These are phyloP conservation scores for Pharnaceum exiguum DNA, from an alignment of 148 eudicot genomes.

Conservation along the genomic window DNA sequence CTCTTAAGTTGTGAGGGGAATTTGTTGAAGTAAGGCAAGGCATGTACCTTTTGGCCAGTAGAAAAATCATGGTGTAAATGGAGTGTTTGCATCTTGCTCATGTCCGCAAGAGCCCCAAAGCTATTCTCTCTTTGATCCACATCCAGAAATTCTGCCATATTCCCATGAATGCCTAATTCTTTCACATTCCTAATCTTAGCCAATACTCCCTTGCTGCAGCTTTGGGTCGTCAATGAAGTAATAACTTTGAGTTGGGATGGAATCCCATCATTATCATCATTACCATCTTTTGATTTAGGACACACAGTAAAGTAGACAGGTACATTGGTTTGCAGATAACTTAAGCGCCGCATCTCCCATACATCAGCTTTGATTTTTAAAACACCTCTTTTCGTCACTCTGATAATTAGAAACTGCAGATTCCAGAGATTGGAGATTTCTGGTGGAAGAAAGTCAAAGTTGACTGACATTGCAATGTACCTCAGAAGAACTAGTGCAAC, in stretches of 20 bases:
- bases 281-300: conserved; percentile 1
- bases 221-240: conserved; percentile 8
- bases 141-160: neutral
- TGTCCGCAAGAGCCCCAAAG: neutral
- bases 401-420: conserved; percentile 8
- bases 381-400: neutral
- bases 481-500: conserved; percentile 8
- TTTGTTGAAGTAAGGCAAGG: neutral
- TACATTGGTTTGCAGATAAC: conserved; percentile 13
- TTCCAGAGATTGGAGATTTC: conserved; percentile 12
- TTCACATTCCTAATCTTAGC: conserved; percentile 4
- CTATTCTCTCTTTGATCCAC: no score
- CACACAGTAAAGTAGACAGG: conserved; percentile 1
- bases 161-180: conserved; percentile 9
- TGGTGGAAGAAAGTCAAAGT: conserved; percentile 6
- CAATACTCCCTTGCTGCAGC: conserved; percentile 10
- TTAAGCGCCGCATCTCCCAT: conserved; percentile 14
- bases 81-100: neutral
- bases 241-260: conserved; percentile 10
- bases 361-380: conserved; percentile 10
- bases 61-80: neutral
- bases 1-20: conserved; percentile 5
- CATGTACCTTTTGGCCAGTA: neutral
- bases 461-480: conserved; percentile 10
- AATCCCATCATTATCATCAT: no score